phyloP scores from a whole-genome alignment of 148 eudicot species.

The Rhododendron molle region DNA sequence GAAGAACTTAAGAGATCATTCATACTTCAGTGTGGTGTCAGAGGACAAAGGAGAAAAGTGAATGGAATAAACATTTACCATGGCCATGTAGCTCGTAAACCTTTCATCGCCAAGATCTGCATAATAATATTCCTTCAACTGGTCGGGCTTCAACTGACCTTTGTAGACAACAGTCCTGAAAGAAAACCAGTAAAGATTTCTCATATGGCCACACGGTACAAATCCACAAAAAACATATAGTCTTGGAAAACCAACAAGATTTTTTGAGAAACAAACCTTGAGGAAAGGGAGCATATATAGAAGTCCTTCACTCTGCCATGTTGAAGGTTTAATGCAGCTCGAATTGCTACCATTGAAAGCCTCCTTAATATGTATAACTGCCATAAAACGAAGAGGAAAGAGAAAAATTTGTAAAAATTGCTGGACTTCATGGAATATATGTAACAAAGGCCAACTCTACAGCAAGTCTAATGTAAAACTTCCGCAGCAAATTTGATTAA shows the following conservation, averaged over 20 bases:
- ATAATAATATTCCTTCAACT: slow-evolving; percentile 80
- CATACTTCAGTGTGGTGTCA: slow-evolving; percentile 84
- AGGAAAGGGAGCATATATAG: slow-evolving; percentile 95
- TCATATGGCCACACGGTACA: background rate
- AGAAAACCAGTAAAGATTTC: background rate
- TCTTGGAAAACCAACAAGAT: background rate
- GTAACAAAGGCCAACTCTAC: background rate
- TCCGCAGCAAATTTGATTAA: background rate
- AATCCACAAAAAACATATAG: background rate
- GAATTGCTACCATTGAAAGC: slow-evolving; percentile 91
- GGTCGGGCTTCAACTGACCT: slow-evolving; percentile 97
- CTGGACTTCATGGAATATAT: background rate
- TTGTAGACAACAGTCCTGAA: slow-evolving; percentile 96
- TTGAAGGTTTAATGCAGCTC: slow-evolving; percentile 94
- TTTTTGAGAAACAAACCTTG: slow-evolving; percentile 47
- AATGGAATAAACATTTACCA: slow-evolving; percentile 88
- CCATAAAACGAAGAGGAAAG: slow-evolving; percentile 5
- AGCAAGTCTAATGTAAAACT: background rate
- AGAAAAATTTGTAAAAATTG: background rate
- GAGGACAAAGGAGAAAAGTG: slow-evolving; percentile 46
- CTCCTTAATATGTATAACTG: slow-evolving; percentile 96
- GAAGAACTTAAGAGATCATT: slow-evolving; percentile 99
- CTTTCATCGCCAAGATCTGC: slow-evolving; percentile 97
- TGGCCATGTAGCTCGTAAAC: slow-evolving; percentile 99
- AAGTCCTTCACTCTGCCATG: slow-evolving; percentile 86